Percentiles rank a stretch among this genome's conserved stretches.
Evolutionary conservation across 1,284 basidiomycete species (phyloP).

Genomic region (Irpex sp.): DNA sequence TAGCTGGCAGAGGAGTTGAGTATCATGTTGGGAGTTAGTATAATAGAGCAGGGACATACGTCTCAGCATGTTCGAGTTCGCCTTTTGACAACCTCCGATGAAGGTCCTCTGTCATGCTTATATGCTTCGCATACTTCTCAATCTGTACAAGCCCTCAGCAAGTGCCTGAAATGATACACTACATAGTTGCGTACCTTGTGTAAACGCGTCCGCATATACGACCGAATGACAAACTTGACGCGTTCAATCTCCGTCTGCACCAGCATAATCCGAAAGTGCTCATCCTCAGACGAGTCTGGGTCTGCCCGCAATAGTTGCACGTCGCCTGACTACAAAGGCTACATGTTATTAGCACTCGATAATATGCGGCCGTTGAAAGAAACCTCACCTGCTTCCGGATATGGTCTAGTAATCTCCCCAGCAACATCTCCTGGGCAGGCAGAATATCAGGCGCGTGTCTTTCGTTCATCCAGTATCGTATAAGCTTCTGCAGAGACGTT

Average conservation of each 20-base stretch:
- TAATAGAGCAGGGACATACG: constrained; percentile 37
- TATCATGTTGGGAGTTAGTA: constrained; percentile 43
- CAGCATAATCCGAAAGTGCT: constrained; percentile 87
- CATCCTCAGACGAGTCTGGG: constrained; percentile 80
- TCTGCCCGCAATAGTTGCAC: constrained; percentile 73
- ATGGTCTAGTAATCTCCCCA: constrained; percentile 75
- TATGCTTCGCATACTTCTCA: constrained; percentile 80
- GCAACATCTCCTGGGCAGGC: constrained; percentile 69
- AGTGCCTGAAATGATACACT: background rate
- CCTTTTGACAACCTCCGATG: constrained; percentile 74
- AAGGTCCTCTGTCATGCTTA: constrained; percentile 62
- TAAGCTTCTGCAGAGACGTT: constrained; percentile 58
- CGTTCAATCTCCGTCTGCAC: constrained; percentile 92
- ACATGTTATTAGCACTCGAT: constrained; percentile 14
- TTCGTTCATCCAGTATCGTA: constrained; percentile 84
- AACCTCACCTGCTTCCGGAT: constrained; percentile 79
- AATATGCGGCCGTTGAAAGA: background rate
- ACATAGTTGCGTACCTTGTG: constrained; percentile 61
- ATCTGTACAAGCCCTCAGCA: constrained; percentile 50
- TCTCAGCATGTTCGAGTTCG: constrained; percentile 75
- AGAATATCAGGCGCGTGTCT: constrained; percentile 80
- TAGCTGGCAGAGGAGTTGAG: constrained; percentile 34
- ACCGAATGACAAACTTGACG: constrained; percentile 85
- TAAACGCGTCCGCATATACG: constrained; percentile 82
- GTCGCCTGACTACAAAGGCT: constrained; percentile 20